phyloP scores from a whole-genome alignment of 768 basidiomycete species.

The Termitomyces eurrhizus region DNA sequence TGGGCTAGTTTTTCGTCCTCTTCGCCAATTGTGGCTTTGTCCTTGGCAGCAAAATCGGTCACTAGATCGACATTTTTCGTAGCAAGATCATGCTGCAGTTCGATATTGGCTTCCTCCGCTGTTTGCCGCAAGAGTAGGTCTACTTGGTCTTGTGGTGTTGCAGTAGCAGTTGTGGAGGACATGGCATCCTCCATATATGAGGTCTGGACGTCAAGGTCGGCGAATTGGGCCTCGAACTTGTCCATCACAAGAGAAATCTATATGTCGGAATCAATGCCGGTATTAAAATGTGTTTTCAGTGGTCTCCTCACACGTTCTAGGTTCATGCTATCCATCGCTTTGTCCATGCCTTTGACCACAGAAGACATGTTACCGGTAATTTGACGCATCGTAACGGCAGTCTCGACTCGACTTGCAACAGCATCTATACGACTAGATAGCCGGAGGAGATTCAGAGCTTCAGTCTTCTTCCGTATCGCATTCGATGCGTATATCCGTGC shows the following conservation, averaged over 20 bases:
- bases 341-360: slow-evolving; percentile 97
- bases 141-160: slow-evolving; percentile 96
- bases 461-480: slow-evolving; percentile 97
- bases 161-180: slow-evolving; percentile 86
- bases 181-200: slow-evolving; percentile 98
- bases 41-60: slow-evolving; percentile 49
- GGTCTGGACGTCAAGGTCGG: slow-evolving; percentile 97
- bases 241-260: slow-evolving; percentile 99
- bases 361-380: slow-evolving; percentile 96
- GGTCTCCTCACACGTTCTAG: slow-evolving; percentile 76
- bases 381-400: slow-evolving; percentile 96
- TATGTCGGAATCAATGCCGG: not conserved
- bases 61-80: slow-evolving; percentile 56
- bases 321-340: slow-evolving; percentile 99
- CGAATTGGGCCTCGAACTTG: slow-evolving; percentile 95
- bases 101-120: slow-evolving; percentile 95
- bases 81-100: slow-evolving; percentile 87
- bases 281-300: not conserved
- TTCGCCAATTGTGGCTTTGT: slow-evolving; percentile 55
- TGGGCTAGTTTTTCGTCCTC: slow-evolving; percentile 84
- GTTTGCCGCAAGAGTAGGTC: slow-evolving; percentile 89
- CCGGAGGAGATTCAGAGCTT: slow-evolving; percentile 86
- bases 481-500: slow-evolving; percentile 98
- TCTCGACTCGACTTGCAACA: slow-evolving; percentile 94
- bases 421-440: slow-evolving; percentile 93